Evolutionary conservation across 345 rosid species (phyloP).

Genomic region (Arabidopsis thaliana): TAIR10.1 NC_003074.8:7251501-7252000

Average conservation of each 20-base stretch:
- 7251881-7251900: neutral
- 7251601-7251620: conserved; percentile 9
- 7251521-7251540: neutral
- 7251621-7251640: neutral
- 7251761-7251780: too few species aligned
- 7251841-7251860: conserved; percentile 25
- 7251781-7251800: too few species aligned
- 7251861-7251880: conserved; percentile 21
- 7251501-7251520: neutral
- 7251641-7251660: conserved; percentile 26
- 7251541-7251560: conserved; percentile 7
- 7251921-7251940: conserved; percentile 26
- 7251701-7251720: neutral
- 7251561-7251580: neutral
- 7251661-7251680: conserved; percentile 15
- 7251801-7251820: too few species aligned
- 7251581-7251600: conserved; percentile 26
- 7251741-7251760: too few species aligned
- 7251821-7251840: neutral
- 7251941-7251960: conserved; percentile 23
- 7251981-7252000: neutral
- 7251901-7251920: neutral
- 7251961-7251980: conserved; percentile 31
- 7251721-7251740: too few species aligned
- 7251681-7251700: conserved; percentile 7